These are phyloP conservation scores for Fusarium sulawesiense DNA, from an alignment of 2,329 filamentous ascomycete genomes.

Conservation along the genomic window DNA sequence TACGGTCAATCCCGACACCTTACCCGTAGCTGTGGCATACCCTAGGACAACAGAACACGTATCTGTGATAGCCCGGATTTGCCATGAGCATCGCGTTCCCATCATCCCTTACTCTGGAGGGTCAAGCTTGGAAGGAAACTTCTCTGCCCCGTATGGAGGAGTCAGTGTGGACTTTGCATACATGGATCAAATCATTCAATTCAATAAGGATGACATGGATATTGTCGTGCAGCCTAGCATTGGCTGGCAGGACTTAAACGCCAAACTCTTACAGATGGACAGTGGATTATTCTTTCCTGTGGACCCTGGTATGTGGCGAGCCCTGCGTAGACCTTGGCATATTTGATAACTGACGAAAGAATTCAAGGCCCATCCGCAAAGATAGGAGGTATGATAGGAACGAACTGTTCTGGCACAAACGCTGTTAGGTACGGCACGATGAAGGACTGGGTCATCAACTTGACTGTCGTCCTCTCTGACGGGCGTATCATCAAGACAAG, in stretches of 20 bases:
- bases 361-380: constrained; percentile 70
- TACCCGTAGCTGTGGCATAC: constrained; percentile 74
- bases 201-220: constrained; percentile 92
- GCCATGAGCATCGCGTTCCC: constrained; percentile 81
- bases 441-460: constrained; percentile 88
- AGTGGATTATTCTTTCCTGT: constrained; percentile 90
- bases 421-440: constrained; percentile 85
- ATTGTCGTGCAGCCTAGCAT: constrained; percentile 91
- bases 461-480: constrained; percentile 83
- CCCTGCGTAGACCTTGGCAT: too few species aligned
- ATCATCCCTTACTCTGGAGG: constrained; percentile 90
- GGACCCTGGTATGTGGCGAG: constrained; percentile 72
- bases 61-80: constrained; percentile 72
- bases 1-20: constrained; percentile 67
- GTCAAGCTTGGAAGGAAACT: constrained; percentile 88
- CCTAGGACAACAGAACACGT: constrained; percentile 71
- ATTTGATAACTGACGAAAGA: not conserved
- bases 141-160: constrained; percentile 86
- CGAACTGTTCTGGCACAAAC: constrained; percentile 82
- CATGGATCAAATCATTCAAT: constrained; percentile 84
- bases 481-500: constrained; percentile 84
- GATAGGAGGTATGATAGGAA: constrained; percentile 86
- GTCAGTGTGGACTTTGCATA: constrained; percentile 89
- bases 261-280: constrained; percentile 72
- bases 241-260: constrained; percentile 91